Conservation (phyloP, 2,329 filamentous ascomycete genomes). For the Aureobasidium subglaciale region DNA sequence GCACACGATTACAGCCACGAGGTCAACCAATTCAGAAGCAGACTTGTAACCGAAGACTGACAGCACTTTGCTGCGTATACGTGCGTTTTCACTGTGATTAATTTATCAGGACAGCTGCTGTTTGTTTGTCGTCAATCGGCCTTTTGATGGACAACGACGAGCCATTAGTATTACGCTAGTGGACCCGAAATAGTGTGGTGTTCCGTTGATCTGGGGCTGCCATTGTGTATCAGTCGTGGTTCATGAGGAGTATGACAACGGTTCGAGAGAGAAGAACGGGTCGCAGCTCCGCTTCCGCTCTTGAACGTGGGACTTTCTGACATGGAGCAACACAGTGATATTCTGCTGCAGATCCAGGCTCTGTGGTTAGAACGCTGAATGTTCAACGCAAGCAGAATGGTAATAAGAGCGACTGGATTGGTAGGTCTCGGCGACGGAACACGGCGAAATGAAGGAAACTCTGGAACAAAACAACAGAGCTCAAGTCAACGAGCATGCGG, state of each 20-base stretch:
- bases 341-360: constrained; percentile 7
- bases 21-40: constrained; percentile 2
- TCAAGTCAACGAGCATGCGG: constrained; percentile 12
- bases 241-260: constrained; percentile 7
- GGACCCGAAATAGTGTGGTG: background rate
- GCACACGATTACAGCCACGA: constrained; percentile 8
- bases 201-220: background rate
- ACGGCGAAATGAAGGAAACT: background rate
- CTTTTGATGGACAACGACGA: background rate
- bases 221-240: background rate
- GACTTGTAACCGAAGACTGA: background rate
- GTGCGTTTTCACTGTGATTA: background rate
- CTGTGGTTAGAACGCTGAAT: background rate
- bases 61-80: background rate
- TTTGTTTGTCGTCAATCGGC: background rate
- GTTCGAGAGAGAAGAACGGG: constrained; percentile 6
- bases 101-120: background rate
- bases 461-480: constrained; percentile 5
- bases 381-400: constrained; percentile 3
- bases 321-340: background rate
- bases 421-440: background rate
- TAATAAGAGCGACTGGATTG: background rate
- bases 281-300: constrained; percentile 5
- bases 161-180: background rate
- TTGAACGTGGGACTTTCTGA: background rate